A percentile compares a stretch with the other conserved stretches of the same genome.
Evolutionary conservation across 306 rosid genomes (phyloP).

Genomic region (Heteromeles arbutifolia): DNA sequence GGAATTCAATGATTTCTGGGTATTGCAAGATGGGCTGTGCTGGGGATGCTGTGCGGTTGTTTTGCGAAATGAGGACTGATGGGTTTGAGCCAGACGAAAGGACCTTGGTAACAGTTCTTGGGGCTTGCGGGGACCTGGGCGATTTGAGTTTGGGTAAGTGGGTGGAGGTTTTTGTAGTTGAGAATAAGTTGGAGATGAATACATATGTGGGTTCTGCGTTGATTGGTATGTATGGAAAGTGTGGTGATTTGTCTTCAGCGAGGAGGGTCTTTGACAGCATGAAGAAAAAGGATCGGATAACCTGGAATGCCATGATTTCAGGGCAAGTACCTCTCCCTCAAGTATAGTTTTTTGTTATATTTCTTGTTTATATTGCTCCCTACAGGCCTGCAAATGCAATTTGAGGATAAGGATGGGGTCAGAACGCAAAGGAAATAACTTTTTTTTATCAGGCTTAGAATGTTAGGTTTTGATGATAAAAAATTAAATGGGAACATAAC

Average conservation of each 20-base stretch:
- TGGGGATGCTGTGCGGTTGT: constrained; percentile 54
- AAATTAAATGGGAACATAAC: background rate
- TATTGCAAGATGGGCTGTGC: constrained; percentile 62
- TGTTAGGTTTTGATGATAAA: background rate
- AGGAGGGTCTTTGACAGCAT: constrained; percentile 64
- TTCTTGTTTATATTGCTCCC: background rate
- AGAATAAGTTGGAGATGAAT: constrained; percentile 39
- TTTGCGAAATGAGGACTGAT: constrained; percentile 45
- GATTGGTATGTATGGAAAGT: constrained; percentile 70
- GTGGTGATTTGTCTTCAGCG: constrained; percentile 68
- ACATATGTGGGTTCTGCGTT: constrained; percentile 72
- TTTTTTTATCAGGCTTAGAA: background rate
- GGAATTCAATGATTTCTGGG: constrained; percentile 85
- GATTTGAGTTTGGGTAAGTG: constrained; percentile 61
- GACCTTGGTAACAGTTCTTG: constrained; percentile 71
- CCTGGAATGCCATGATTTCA: constrained; percentile 88
- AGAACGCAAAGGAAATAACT: background rate
- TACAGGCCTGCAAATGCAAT: background rate
- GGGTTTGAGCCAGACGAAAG: constrained; percentile 70
- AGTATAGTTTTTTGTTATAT: background rate
- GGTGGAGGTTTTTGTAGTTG: constrained; percentile 66
- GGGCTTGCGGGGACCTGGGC: constrained; percentile 79
- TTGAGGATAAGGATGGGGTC: background rate
- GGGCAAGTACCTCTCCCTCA: constrained; percentile 43
- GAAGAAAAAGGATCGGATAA: constrained; percentile 50